phyloP scores from a whole-genome alignment of 495 filamentous ascomycete species.

The Bacidia gigantensis region DNA sequence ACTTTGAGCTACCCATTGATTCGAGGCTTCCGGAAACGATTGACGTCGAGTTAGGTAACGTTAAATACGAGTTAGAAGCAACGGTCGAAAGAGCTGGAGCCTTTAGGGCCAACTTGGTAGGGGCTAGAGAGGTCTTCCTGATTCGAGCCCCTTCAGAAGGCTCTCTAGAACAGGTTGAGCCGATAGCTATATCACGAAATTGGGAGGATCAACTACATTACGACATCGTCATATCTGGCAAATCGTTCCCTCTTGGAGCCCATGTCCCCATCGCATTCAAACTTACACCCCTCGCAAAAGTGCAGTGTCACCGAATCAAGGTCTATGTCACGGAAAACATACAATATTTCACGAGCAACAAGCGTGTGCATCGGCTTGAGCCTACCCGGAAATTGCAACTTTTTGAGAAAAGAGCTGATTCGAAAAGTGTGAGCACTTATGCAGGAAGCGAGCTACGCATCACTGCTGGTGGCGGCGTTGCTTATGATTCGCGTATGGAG shows the following conservation, averaged over 20 bases:
- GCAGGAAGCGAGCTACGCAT: slow-evolving; percentile 67
- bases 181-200: slow-evolving; percentile 89
- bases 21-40: slow-evolving; percentile 86
- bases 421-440: slow-evolving; percentile 61
- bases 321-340: slow-evolving; percentile 88
- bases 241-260: slow-evolving; percentile 87
- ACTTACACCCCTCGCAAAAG: slow-evolving; percentile 87
- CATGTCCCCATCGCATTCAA: slow-evolving; percentile 97
- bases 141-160: slow-evolving; percentile 83
- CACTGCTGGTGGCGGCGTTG: slow-evolving; percentile 66
- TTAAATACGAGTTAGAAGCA: slow-evolving; percentile 82
- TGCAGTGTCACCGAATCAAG: slow-evolving; percentile 92
- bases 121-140: slow-evolving; percentile 69
- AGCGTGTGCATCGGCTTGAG: slow-evolving; percentile 77
- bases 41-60: slow-evolving; percentile 73
- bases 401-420: slow-evolving; percentile 83
- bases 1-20: slow-evolving; percentile 89
- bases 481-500: slow-evolving; percentile 45
- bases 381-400: slow-evolving; percentile 70
- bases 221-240: slow-evolving; percentile 96
- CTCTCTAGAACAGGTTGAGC: slow-evolving; percentile 85
- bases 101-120: slow-evolving; percentile 81
- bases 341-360: slow-evolving; percentile 83
- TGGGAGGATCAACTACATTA: slow-evolving; percentile 99
- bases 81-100: slow-evolving; percentile 80